Conservation (phyloP, 805 yeast species). For the Candida awuae region DNA sequence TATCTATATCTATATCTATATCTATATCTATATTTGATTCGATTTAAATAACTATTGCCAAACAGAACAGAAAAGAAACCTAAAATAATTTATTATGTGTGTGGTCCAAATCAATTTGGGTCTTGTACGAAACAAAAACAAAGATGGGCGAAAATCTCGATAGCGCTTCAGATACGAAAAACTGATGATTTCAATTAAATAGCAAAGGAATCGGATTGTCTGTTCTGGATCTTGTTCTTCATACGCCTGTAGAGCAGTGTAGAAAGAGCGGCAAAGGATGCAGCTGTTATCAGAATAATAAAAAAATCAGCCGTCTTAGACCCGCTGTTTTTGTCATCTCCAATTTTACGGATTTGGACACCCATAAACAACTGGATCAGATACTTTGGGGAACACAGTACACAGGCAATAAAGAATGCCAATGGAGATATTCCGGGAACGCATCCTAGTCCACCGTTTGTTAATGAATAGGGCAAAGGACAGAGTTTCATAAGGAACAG, state of each 20-base stretch:
- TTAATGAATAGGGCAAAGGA: conserved; percentile 87
- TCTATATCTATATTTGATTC: too few species aligned
- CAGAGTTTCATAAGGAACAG: conserved; percentile 71
- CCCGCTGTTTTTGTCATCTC: conserved; percentile 38
- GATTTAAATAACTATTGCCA: too few species aligned
- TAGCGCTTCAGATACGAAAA: background rate
- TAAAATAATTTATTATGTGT: too few species aligned
- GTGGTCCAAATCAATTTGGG: too few species aligned
- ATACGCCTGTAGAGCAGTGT: conserved; percentile 56
- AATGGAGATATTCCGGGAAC: conserved; percentile 62
- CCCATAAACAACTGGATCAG: conserved; percentile 75
- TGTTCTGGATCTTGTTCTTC: conserved; percentile 27
- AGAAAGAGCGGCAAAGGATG: conserved; percentile 52
- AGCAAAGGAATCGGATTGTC: background rate
- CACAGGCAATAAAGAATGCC: conserved; percentile 63
- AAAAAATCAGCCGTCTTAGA: conserved; percentile 54
- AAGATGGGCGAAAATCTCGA: too few species aligned
- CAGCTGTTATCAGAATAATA: conserved; percentile 49
- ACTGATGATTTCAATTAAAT: background rate
- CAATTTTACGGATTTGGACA: conserved; percentile 59
- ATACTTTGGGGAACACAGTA: conserved; percentile 74
- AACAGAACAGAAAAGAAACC: too few species aligned
- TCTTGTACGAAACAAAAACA: too few species aligned
- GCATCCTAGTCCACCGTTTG: conserved; percentile 88
- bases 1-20: too few species aligned